A percentile compares a stretch with the other conserved stretches of the same genome.
phyloP scores from a whole-genome alignment of 371 early-diverging fungal genomes.

The Blakeslea trispora region DNA sequence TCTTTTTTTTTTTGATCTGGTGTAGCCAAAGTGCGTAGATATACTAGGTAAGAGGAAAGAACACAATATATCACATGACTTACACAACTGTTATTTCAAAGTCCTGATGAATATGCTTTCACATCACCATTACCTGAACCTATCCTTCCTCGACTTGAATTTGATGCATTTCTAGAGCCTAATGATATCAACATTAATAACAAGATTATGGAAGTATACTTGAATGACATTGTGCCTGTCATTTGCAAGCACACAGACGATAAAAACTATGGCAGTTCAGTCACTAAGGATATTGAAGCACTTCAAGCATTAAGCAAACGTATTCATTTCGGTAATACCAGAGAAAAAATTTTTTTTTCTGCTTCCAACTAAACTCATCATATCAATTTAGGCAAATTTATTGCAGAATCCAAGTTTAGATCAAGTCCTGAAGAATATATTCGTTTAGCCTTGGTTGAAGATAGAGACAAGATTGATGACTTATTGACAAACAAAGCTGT shows the following conservation, averaged over 20 bases:
- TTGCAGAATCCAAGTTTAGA: conserved; percentile 94
- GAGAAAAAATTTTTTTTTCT: background rate
- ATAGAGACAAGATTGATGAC: conserved; percentile 78
- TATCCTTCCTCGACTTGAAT: conserved; percentile 80
- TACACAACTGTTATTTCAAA: conserved; percentile 28
- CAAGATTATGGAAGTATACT: conserved; percentile 78
- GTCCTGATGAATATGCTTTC: conserved; percentile 97
- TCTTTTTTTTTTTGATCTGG: too few species aligned
- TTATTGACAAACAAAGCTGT: conserved; percentile 85
- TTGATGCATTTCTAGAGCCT: conserved; percentile 68
- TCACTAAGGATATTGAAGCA: conserved; percentile 91
- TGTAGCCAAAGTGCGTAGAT: conserved; percentile 87
- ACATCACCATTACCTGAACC: conserved; percentile 82
- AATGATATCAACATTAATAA: conserved; percentile 86
- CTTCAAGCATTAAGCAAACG: conserved; percentile 90
- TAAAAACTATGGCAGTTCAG: conserved; percentile 88
- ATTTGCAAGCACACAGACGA: conserved; percentile 75
- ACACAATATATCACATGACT: background rate
- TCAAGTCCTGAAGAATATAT: conserved; percentile 80
- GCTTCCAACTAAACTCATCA: background rate
- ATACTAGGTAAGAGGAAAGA: conserved; percentile 43
- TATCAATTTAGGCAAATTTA: conserved; percentile 83
- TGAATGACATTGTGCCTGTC: conserved; percentile 68
- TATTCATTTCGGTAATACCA: conserved; percentile 94
- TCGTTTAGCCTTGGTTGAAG: conserved; percentile 73